Evolutionary conservation across 2,329 filamentous ascomycete genomes (phyloP).

Genomic region (Xylariaceae sp.): DNA sequence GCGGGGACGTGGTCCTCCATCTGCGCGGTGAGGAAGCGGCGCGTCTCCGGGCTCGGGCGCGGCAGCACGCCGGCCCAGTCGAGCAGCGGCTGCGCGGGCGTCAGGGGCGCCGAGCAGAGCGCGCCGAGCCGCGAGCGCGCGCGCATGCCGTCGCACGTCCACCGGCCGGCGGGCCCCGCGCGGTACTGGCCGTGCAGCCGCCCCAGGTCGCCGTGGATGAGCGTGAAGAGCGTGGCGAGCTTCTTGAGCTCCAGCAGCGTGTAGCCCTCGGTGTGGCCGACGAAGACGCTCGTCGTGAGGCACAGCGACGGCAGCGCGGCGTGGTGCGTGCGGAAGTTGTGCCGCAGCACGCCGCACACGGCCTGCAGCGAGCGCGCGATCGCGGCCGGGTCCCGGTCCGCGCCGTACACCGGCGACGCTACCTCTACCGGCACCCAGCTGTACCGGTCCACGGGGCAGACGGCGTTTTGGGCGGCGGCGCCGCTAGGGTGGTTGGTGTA

Average conservation of each 20-base stretch:
- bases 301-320: slow-evolving; percentile 20
- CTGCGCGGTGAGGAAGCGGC: background rate
- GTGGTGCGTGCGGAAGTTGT: slow-evolving; percentile 31
- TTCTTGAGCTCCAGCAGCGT: slow-evolving; percentile 31
- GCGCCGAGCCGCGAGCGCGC: slow-evolving; percentile 2
- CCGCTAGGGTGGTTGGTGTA: background rate
- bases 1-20: slow-evolving; percentile 14
- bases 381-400: background rate
- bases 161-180: background rate
- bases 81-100: no score
- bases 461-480: no score
- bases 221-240: slow-evolving; percentile 21
- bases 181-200: slow-evolving; percentile 18
- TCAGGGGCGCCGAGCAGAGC: background rate
- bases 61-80: background rate
- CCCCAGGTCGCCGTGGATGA: slow-evolving; percentile 4
- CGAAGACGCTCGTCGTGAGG: slow-evolving; percentile 21
- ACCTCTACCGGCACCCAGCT: slow-evolving; percentile 25
- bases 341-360: slow-evolving; percentile 16
- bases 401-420: slow-evolving; percentile 24
- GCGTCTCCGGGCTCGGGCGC: background rate
- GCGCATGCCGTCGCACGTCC: slow-evolving; percentile 1
- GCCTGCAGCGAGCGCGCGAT: background rate
- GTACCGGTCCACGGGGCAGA: slow-evolving; percentile 14
- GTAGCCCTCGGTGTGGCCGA: slow-evolving; percentile 28